phyloP scores from a whole-genome alignment of 1,284 basidiomycete genomes.

The Apiotrichum gamsii region DNA sequence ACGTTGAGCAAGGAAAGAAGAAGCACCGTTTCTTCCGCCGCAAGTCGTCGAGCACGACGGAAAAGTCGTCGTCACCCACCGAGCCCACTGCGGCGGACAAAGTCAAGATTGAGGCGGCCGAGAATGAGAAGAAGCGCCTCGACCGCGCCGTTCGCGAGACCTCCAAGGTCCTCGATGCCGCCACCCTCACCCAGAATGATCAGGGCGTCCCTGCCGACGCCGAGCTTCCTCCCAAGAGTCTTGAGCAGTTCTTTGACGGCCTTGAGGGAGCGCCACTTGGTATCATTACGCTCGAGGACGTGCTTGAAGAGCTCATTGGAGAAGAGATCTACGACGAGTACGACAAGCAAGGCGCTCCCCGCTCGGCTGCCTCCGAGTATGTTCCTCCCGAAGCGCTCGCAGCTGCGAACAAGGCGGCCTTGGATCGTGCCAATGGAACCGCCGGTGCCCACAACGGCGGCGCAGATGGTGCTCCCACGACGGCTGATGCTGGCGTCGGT shows the following conservation, averaged over 20 bases:
- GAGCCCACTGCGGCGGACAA: slow-evolving; percentile 20
- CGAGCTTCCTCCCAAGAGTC: slow-evolving; percentile 62
- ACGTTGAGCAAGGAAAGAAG: slow-evolving; percentile 24
- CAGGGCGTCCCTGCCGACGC: slow-evolving; percentile 80
- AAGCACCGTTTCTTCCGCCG: neutral
- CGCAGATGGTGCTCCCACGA: no score
- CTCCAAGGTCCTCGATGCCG: slow-evolving; percentile 40
- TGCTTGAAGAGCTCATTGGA: slow-evolving; percentile 82
- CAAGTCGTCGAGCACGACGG: neutral
- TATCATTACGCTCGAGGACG: slow-evolving; percentile 88
- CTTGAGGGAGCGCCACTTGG: slow-evolving; percentile 71
- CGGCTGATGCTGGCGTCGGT: slow-evolving; percentile 12
- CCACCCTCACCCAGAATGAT: slow-evolving; percentile 53
- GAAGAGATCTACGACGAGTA: slow-evolving; percentile 82
- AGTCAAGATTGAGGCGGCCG: slow-evolving; percentile 5
- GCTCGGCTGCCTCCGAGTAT: slow-evolving; percentile 25
- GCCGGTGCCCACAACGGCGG: no score
- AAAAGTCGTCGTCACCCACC: slow-evolving; percentile 18
- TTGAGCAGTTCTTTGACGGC: slow-evolving; percentile 67
- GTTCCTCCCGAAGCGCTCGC: slow-evolving; percentile 33
- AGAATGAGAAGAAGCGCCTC: slow-evolving; percentile 11
- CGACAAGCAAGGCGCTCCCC: slow-evolving; percentile 22
- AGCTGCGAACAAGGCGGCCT: slow-evolving; percentile 28
- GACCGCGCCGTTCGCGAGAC: neutral
- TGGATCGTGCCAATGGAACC: slow-evolving; percentile 22